Evolutionary conservation across 2,329 filamentous ascomycete genomes (phyloP).

Genomic region (Ustulina deusta): DNA sequence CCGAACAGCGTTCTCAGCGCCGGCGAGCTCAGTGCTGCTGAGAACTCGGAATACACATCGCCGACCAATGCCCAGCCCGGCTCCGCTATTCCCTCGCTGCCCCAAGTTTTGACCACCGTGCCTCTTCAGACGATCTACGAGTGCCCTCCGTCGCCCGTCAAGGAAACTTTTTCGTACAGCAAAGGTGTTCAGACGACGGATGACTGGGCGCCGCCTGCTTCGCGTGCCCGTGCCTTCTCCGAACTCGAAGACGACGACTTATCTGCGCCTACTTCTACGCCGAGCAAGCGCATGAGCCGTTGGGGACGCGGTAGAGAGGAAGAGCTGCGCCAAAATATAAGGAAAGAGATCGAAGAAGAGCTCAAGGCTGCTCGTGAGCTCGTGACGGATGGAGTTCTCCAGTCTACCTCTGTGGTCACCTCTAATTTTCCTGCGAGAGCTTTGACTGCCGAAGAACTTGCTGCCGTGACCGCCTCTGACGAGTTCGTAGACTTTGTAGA

Average conservation of each 20-base stretch:
- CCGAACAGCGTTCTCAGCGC: constrained; percentile 89
- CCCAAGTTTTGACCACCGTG: constrained; percentile 79
- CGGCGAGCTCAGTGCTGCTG: constrained; percentile 82
- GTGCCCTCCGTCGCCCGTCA: constrained; percentile 77
- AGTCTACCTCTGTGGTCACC: constrained; percentile 56
- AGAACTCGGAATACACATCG: constrained; percentile 71
- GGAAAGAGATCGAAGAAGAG: constrained; percentile 93
- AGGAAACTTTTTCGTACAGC: constrained; percentile 95
- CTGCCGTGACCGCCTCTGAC: constrained; percentile 89
- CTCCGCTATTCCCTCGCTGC: constrained; percentile 55
- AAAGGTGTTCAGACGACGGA: constrained; percentile 94
- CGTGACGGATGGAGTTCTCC: constrained; percentile 63
- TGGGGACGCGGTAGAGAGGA: constrained; percentile 87
- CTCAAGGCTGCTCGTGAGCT: constrained; percentile 77
- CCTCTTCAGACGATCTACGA: constrained; percentile 84
- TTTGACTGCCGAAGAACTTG: constrained; percentile 85
- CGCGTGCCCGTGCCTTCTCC: constrained; percentile 65
- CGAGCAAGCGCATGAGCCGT: constrained; percentile 81
- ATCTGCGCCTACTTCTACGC: constrained; percentile 66
- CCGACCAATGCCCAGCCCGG: constrained; percentile 57
- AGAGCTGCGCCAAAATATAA: constrained; percentile 84
- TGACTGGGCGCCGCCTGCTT: constrained; percentile 71
- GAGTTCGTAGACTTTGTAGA: constrained; percentile 97
- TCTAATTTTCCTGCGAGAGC: constrained; percentile 81
- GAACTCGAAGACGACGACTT: constrained; percentile 73